phyloP scores from a whole-genome alignment of 306 rosid genomes.

The Castanea sativa region DNA sequence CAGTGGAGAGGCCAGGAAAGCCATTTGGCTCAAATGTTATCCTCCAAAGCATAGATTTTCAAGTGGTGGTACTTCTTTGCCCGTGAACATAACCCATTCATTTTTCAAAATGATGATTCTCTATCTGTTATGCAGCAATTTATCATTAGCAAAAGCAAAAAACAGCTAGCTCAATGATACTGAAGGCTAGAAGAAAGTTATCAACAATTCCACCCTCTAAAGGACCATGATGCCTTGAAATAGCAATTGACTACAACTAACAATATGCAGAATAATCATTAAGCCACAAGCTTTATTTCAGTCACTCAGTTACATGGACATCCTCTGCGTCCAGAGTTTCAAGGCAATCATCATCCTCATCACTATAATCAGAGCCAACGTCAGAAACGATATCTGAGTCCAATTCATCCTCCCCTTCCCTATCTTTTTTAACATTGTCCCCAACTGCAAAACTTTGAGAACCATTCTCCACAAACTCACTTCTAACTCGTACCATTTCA shows the following conservation, averaged over 20 bases:
- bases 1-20: neutral
- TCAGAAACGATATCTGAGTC: constrained; percentile 34
- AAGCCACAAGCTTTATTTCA: neutral
- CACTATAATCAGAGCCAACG: constrained; percentile 38
- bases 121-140: neutral
- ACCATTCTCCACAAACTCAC: constrained; percentile 42
- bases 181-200: too few relatives aligned
- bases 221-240: constrained; percentile 8
- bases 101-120: constrained; percentile 2
- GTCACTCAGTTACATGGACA: constrained; percentile 9
- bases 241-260: neutral
- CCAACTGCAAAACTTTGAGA: constrained; percentile 32
- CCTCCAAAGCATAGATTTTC: neutral
- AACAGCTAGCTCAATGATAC: too few relatives aligned
- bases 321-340: constrained; percentile 30
- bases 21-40: neutral
- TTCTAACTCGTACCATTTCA: constrained; percentile 39
- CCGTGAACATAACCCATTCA: neutral
- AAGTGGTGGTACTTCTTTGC: neutral
- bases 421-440: constrained; percentile 12
- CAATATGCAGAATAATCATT: neutral
- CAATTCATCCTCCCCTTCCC: constrained; percentile 36
- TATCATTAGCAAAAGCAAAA: neutral
- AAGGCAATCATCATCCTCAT: constrained; percentile 37
- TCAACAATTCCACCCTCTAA: constrained; percentile 6